Evolutionary conservation across 78 protist genomes (phyloP).

Genomic region (Salpingoeca rosetta): DNA sequence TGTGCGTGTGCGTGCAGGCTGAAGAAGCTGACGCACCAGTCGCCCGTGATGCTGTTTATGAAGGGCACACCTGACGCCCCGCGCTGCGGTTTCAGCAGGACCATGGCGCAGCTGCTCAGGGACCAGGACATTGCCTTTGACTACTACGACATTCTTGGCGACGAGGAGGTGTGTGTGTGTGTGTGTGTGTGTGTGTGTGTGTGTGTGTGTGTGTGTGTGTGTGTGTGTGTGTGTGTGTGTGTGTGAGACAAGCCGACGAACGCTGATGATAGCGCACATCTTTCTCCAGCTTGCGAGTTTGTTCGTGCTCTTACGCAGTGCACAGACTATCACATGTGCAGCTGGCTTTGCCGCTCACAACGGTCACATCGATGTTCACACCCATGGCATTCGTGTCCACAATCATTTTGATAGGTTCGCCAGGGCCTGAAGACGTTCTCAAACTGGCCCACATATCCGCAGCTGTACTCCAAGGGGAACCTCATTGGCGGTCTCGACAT

Average conservation of each 20-base stretch:
- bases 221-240: too few relatives aligned
- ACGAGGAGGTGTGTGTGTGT: slow-evolving; percentile 7
- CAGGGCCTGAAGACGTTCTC: slow-evolving; percentile 52
- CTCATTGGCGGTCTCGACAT: slow-evolving; percentile 75
- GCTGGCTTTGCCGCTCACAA: too few relatives aligned
- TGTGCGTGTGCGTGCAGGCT: not conserved
- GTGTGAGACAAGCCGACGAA: too few relatives aligned
- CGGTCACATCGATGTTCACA: too few relatives aligned
- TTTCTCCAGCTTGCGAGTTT: too few relatives aligned
- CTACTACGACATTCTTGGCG: slow-evolving; percentile 57
- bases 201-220: too few relatives aligned
- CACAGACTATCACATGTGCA: too few relatives aligned
- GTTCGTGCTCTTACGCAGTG: too few relatives aligned
- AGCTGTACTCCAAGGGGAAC: slow-evolving; percentile 63
- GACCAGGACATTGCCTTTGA: slow-evolving; percentile 35
- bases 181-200: too few relatives aligned
- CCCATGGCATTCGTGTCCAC: not conserved
- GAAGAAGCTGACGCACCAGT: slow-evolving; percentile 18
- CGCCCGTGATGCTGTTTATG: slow-evolving; percentile 74
- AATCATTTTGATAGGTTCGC: slow-evolving; percentile 53
- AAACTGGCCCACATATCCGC: slow-evolving; percentile 77
- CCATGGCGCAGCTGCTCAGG: slow-evolving; percentile 50
- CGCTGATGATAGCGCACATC: too few relatives aligned
- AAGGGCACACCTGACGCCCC: slow-evolving; percentile 61
- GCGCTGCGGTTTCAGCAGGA: slow-evolving; percentile 65